These are phyloP conservation scores for Alternaria burnsii DNA, from an alignment of 2,329 filamentous ascomycete genomes.

Conservation along the genomic window DNA sequence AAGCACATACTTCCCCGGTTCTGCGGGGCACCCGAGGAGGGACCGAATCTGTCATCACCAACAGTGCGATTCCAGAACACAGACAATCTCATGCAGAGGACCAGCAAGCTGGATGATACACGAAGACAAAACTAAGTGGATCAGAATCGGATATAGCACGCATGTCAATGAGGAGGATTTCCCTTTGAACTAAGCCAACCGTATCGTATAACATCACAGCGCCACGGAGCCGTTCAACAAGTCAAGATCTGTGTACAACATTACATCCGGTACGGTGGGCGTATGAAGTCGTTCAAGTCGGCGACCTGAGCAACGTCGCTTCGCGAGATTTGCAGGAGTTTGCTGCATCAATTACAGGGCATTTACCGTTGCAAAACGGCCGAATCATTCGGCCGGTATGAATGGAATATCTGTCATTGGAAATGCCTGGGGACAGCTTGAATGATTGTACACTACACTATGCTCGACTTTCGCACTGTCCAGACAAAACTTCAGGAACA, in stretches of 20 bases:
- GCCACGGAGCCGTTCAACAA: constrained; percentile 10
- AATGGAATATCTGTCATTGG: not conserved
- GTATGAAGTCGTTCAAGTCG: constrained; percentile 11
- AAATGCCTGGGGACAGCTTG: not conserved
- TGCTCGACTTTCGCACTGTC: not conserved
- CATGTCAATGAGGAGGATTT: not conserved
- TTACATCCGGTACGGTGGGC: not conserved
- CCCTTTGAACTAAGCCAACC: constrained; percentile 1
- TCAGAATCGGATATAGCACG: not conserved
- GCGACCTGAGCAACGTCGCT: constrained; percentile 15
- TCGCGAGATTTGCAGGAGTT: not conserved
- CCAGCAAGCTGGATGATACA: not conserved
- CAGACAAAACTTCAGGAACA: not conserved
- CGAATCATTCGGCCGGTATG: not conserved
- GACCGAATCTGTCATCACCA: not conserved
- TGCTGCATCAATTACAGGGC: not conserved
- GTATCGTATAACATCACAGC: constrained; percentile 7
- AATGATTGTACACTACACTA: not conserved
- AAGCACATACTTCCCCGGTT: not conserved
- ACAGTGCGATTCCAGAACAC: not conserved
- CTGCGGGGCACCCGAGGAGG: not conserved
- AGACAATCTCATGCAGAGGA: not conserved
- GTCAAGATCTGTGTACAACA: constrained; percentile 24
- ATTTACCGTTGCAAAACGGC: not conserved
- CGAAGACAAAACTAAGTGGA: not conserved